Evolutionary conservation across 2,329 filamentous ascomycete genomes (phyloP).

Genomic region (Epichloe amarillans): DNA sequence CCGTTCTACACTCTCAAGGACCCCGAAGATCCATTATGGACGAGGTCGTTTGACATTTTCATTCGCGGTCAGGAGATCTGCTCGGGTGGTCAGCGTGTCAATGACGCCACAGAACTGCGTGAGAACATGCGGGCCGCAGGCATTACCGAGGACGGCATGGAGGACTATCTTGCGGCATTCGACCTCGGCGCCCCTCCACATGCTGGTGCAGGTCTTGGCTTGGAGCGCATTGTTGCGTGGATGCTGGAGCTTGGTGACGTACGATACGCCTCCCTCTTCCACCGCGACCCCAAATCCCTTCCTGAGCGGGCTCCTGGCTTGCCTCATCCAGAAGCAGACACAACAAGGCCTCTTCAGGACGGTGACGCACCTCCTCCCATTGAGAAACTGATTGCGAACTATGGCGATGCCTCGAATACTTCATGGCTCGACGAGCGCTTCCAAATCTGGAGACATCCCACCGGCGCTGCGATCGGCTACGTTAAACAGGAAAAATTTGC

Average conservation of each 20-base stretch:
- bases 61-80: slow-evolving; percentile 86
- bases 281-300: slow-evolving; percentile 77
- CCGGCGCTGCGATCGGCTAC: slow-evolving; percentile 75
- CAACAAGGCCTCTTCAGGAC: slow-evolving; percentile 34
- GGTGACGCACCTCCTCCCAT: slow-evolving; percentile 57
- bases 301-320: slow-evolving; percentile 53
- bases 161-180: slow-evolving; percentile 81
- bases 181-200: slow-evolving; percentile 81
- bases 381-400: slow-evolving; percentile 86
- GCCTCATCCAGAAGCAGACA: slow-evolving; percentile 81
- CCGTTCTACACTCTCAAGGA: slow-evolving; percentile 91
- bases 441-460: slow-evolving; percentile 73
- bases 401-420: slow-evolving; percentile 86
- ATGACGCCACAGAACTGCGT: slow-evolving; percentile 61
- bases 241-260: slow-evolving; percentile 81
- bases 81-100: slow-evolving; percentile 85
- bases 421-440: slow-evolving; percentile 88
- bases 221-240: slow-evolving; percentile 80
- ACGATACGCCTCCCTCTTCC: slow-evolving; percentile 74
- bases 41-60: slow-evolving; percentile 93
- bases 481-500: slow-evolving; percentile 64
- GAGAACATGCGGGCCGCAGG: slow-evolving; percentile 64
- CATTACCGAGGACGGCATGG: slow-evolving; percentile 70
- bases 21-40: slow-evolving; percentile 54
- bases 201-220: slow-evolving; percentile 76